Base-by-base conservation (phyloP, 2,329 filamentous ascomycete species). In the Septoria petroselini region DNA sequence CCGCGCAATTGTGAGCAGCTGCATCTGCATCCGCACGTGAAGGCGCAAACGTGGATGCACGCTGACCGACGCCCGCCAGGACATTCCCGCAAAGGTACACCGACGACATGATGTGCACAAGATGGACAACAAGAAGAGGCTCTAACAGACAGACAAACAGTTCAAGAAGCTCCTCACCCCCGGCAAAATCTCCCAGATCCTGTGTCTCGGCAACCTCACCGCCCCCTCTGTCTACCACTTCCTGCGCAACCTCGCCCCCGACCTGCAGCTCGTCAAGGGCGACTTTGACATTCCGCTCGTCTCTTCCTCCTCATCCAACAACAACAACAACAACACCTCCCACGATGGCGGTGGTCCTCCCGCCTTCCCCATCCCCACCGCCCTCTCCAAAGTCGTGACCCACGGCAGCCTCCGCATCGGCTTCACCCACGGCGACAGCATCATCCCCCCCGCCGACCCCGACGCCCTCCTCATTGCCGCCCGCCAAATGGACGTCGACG, bases 81-180 rank as follows among this genome's bases (percentile, higher is more conserved):
- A 95, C 70, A 91, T 95, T 65, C 90, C 90, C 52, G 79, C 85
- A 70, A 95, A 95, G 83, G 89, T 90, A 77, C 60, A 58, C 60
- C 50, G 23, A 27, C 23, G 9, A 5, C 9, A 27, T 27, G 5
- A 27, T 9, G 23, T 5, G 5, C 23, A 27, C 23, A 9, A 27
- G 23, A n/a, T n/a, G n/a, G n/a, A n/a, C n/a, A n/a, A n/a, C 23
- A 9, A 9, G 23, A 5, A 27, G 23, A 27, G 5, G 9, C 23
- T 27, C 5, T 5, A 5, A 27, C 23, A 5, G 23, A 5, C 9
- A 9, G 19, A 47, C 44, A 12, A 14, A 9, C 57, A 74, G 72
- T 74, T 74, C 66, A 77, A 78, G 64, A 79, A 79, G 60, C 76
- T 80, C 59, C 74, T 80, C 62, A 74, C 76, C n/a, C 77, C 77